phyloP scores from a whole-genome alignment of 2,329 filamentous ascomycete species.

The Thelonectria olida region DNA sequence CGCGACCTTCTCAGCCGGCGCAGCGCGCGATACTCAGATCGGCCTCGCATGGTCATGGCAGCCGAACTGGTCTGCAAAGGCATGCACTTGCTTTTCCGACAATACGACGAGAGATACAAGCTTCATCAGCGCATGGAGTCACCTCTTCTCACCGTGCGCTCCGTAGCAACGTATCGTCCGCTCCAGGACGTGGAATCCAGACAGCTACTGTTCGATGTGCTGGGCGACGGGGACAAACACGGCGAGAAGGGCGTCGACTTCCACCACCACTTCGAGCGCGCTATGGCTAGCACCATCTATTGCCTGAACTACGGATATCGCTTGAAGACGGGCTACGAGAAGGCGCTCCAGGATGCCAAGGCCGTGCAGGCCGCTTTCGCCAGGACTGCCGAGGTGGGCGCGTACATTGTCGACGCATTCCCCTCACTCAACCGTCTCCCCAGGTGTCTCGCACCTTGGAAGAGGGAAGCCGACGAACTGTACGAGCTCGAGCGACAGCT shows the following conservation, averaged over 20 bases:
- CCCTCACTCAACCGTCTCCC: slow-evolving; percentile 54
- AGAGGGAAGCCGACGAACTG: slow-evolving; percentile 41
- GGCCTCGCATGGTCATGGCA: slow-evolving; percentile 42
- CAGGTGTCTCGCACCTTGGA: slow-evolving; percentile 46
- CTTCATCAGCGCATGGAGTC: slow-evolving; percentile 51
- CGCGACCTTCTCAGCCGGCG: slow-evolving; percentile 33
- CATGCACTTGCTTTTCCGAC: slow-evolving; percentile 52
- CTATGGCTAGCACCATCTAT: slow-evolving; percentile 49
- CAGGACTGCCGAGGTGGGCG: slow-evolving; percentile 41
- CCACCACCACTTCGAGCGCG: slow-evolving; percentile 46
- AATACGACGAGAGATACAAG: slow-evolving; percentile 50
- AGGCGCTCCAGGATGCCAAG: slow-evolving; percentile 35
- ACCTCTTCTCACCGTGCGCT: slow-evolving; percentile 43
- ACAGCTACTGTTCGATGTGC: slow-evolving; percentile 53
- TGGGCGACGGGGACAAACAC: slow-evolving; percentile 35
- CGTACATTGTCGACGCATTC: slow-evolving; percentile 52
- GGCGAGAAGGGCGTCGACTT: slow-evolving; percentile 40
- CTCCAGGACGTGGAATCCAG: slow-evolving; percentile 57
- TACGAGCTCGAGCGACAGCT: slow-evolving; percentile 47
- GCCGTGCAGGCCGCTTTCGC: slow-evolving; percentile 39
- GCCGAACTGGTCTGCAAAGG: slow-evolving; percentile 45
- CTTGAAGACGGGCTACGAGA: slow-evolving; percentile 39
- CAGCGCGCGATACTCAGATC: slow-evolving; percentile 31
- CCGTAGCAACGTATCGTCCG: slow-evolving; percentile 47
- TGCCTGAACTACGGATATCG: slow-evolving; percentile 48